phyloP scores from a whole-genome alignment of 352 stramenopile genomes.

The Globisporangium perplexum region DNA sequence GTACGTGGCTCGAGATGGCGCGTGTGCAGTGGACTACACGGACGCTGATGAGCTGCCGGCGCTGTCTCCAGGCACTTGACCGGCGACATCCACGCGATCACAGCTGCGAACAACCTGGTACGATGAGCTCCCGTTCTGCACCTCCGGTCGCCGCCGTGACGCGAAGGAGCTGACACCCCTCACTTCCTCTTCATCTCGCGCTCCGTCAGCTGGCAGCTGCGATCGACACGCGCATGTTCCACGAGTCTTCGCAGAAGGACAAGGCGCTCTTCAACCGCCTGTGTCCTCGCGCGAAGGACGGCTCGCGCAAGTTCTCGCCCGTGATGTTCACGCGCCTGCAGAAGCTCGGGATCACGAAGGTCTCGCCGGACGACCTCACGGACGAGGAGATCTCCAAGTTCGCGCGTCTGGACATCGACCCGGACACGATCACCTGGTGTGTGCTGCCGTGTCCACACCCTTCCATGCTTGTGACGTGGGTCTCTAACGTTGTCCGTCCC shows the following conservation, averaged over 20 bases:
- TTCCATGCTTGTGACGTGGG: not conserved
- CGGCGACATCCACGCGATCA: conserved; percentile 98
- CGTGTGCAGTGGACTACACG: not conserved
- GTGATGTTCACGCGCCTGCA: conserved; percentile 92
- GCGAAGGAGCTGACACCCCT: not conserved
- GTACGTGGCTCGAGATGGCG: conserved; percentile 15
- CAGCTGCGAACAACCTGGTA: conserved; percentile 96
- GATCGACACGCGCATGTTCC: conserved; percentile 98
- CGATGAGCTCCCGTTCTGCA: not conserved
- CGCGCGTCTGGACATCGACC: conserved; percentile 94
- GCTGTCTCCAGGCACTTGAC: conserved; percentile 87
- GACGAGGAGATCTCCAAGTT: conserved; percentile 92
- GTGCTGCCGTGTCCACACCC: not conserved
- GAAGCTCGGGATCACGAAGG: conserved; percentile 94
- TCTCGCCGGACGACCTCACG: conserved; percentile 91
- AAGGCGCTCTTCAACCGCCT: conserved; percentile 83
- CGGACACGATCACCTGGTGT: conserved; percentile 82
- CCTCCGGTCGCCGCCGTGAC: not conserved
- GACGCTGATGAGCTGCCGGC: not conserved
- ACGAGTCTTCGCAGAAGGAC: conserved; percentile 88
- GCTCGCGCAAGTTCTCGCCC: conserved; percentile 76
- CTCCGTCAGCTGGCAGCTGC: conserved; percentile 86
- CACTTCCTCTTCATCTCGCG: not conserved
- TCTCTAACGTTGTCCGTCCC: not conserved
- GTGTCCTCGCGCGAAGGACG: conserved; percentile 82